Conservation (phyloP, 257 asterid species). For the Henckelia pumila region DNA sequence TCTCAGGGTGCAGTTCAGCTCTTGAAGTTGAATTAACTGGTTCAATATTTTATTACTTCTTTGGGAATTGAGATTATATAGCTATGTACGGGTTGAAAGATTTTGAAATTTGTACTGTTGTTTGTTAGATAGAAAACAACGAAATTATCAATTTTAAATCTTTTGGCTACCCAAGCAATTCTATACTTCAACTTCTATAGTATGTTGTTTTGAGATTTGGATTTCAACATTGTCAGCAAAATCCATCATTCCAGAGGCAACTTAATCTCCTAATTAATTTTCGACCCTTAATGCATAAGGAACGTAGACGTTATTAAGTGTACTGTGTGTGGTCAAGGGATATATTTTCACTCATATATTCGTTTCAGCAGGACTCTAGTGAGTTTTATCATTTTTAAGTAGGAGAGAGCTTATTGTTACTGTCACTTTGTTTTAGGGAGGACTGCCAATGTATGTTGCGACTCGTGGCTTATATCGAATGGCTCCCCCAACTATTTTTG, state of each 20-base stretch:
- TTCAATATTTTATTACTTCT: not conserved
- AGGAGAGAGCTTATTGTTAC: not conserved
- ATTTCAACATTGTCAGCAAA: not conserved
- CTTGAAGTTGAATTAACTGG: not conserved
- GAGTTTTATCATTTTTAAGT: not conserved
- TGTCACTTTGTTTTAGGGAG: conserved; percentile 49
- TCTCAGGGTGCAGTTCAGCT: too few species aligned
- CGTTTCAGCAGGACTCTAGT: not conserved
- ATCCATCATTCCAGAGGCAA: not conserved
- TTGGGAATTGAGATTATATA: not conserved
- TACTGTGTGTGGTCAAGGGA: not conserved
- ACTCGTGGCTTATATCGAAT: conserved; percentile 82
- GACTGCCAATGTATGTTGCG: conserved; percentile 95
- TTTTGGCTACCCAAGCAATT: not conserved
- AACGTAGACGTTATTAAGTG: not conserved
- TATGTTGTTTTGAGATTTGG: too few species aligned
- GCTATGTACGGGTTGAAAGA: not conserved
- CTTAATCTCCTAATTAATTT: too few species aligned
- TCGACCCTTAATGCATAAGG: not conserved
- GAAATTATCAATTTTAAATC: not conserved
- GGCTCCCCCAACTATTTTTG: conserved; percentile 82
- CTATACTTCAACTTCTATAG: not conserved
- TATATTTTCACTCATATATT: not conserved
- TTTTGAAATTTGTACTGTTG: not conserved
- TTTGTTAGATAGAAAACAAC: not conserved